Percentiles rank a stretch among this genome's conserved stretches.
Evolutionary conservation across 1,284 basidiomycete species (phyloP).

Genomic region (Trichosporon sp.): DNA sequence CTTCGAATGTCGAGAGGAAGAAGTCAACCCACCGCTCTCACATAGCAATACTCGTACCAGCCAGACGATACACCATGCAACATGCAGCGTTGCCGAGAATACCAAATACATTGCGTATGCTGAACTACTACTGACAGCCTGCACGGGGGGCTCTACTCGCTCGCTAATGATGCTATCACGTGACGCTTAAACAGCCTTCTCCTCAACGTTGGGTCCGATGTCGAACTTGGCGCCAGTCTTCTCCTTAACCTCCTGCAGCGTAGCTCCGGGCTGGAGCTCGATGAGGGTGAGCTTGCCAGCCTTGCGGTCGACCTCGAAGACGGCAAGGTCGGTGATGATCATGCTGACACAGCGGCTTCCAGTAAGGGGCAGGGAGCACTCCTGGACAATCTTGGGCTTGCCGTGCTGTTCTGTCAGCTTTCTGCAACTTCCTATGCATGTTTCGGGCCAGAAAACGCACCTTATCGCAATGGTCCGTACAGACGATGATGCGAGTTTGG

Average conservation of each 20-base stretch:
- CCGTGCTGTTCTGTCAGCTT: slow-evolving; percentile 75
- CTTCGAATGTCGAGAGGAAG: too few species aligned
- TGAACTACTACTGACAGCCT: not conserved
- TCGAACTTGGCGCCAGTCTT: slow-evolving; percentile 77
- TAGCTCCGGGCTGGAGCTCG: slow-evolving; percentile 76
- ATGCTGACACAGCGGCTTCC: slow-evolving; percentile 77
- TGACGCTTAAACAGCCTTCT: not conserved
- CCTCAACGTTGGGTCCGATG: slow-evolving; percentile 29
- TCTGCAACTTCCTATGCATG: not conserved
- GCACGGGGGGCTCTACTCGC: too few species aligned
- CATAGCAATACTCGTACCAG: too few species aligned
- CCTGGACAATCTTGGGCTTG: slow-evolving; percentile 74
- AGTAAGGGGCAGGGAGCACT: slow-evolving; percentile 80
- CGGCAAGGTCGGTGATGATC: slow-evolving; percentile 78
- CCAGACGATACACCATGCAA: too few species aligned
- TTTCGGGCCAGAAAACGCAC: not conserved
- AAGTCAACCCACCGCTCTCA: too few species aligned
- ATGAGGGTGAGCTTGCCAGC: slow-evolving; percentile 64
- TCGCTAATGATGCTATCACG: not conserved
- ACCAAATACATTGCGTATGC: slow-evolving; percentile 1
- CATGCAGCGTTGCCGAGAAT: not conserved
- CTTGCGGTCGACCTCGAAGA: slow-evolving; percentile 82
- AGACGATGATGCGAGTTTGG: slow-evolving; percentile 56
- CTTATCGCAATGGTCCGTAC: slow-evolving; percentile 19
- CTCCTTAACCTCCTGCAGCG: slow-evolving; percentile 71